A percentile compares a stretch with the other conserved stretches of the same genome.
Evolutionary conservation across 2,329 filamentous ascomycete species (phyloP).

Genomic region (Ophiosphaerella narmari): DNA sequence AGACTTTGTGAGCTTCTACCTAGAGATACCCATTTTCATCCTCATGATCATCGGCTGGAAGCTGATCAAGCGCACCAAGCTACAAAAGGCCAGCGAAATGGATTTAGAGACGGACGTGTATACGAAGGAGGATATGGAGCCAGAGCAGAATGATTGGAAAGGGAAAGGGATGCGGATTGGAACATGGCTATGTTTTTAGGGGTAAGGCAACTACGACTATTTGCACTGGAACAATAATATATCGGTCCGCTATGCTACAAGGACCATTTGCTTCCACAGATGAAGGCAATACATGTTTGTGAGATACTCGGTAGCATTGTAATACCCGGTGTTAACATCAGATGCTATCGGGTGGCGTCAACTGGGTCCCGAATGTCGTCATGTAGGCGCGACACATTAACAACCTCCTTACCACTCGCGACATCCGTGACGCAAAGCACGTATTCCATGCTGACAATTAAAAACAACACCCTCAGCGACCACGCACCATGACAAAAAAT

Average conservation of each 20-base stretch:
- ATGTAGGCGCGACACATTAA: too few relatives aligned
- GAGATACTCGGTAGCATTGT: too few relatives aligned
- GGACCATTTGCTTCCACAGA: too few relatives aligned
- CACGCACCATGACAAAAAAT: background rate
- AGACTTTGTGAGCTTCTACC: slow-evolving; percentile 57
- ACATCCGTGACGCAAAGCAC: slow-evolving; percentile 6
- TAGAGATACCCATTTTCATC: slow-evolving; percentile 45
- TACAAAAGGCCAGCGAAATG: slow-evolving; percentile 32
- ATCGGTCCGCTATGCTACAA: background rate
- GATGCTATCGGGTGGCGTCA: too few relatives aligned
- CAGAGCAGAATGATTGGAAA: slow-evolving; percentile 26
- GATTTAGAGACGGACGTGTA: slow-evolving; percentile 39
- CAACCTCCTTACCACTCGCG: background rate
- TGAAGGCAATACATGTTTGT: too few relatives aligned
- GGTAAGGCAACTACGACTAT: background rate
- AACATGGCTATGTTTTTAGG: slow-evolving; percentile 35
- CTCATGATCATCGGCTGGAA: slow-evolving; percentile 37
- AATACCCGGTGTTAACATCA: too few relatives aligned
- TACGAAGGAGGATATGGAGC: slow-evolving; percentile 36
- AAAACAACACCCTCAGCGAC: background rate
- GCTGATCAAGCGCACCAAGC: slow-evolving; percentile 33
- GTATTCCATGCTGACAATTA: slow-evolving; percentile 8
- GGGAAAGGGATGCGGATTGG: slow-evolving; percentile 26
- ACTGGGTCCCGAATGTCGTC: too few relatives aligned
- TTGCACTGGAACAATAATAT: background rate